These are phyloP conservation scores for Gossypium stocksii DNA, from an alignment of 345 rosid genomes.

Conservation along the genomic window DNA sequence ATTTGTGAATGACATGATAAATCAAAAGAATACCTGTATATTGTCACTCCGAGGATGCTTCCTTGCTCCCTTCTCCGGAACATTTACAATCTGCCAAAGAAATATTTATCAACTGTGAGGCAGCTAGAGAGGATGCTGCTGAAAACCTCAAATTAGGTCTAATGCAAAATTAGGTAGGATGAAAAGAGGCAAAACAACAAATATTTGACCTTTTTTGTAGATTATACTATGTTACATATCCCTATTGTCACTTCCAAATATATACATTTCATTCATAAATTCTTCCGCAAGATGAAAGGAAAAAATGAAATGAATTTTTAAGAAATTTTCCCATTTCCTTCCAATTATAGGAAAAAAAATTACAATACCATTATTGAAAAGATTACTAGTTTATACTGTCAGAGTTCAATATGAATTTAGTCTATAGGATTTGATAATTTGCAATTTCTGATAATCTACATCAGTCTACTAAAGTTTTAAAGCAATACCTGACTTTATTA, in stretches of 20 bases:
- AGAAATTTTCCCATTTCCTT: neutral
- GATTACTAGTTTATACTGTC: neutral
- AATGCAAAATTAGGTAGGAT: neutral
- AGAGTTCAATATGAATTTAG: neutral
- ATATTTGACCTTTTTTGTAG: neutral
- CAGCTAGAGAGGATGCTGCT: slow-evolving; percentile 2
- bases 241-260: neutral
- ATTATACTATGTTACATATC: neutral
- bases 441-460: neutral
- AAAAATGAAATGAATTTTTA: neutral
- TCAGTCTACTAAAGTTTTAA: neutral
- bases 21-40: slow-evolving; percentile 66
- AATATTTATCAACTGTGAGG: slow-evolving; percentile 20
- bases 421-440: neutral
- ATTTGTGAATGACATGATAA: slow-evolving; percentile 11
- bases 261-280: neutral
- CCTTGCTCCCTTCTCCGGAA: slow-evolving; percentile 98
- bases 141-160: slow-evolving; percentile 2
- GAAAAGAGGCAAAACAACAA: neutral
- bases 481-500: neutral
- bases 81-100: slow-evolving; percentile 70
- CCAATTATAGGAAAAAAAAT: neutral
- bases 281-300: neutral
- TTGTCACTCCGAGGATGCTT: slow-evolving; percentile 97
- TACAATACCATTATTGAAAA: neutral